phyloP scores from a whole-genome alignment of 1,139 yeast genomes.

The Casaregolazyma lundiana region DNA sequence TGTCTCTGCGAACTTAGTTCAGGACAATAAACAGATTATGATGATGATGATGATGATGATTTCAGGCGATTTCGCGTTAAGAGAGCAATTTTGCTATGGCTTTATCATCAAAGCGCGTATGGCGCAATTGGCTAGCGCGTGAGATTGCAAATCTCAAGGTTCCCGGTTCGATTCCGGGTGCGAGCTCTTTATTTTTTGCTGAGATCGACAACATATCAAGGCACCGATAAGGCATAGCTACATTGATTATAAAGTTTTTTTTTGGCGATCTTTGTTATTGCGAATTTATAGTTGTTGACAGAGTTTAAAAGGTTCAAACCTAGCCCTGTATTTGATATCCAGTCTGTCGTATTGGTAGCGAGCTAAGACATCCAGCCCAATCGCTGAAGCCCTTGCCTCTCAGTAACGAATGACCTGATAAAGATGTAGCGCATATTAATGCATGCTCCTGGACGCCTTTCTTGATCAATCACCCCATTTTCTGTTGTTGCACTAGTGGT shows the following conservation, averaged over 20 bases:
- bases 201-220: too few species aligned
- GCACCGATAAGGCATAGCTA: not conserved
- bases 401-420: too few species aligned
- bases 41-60: too few species aligned
- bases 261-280: not conserved
- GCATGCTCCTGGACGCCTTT: not conserved
- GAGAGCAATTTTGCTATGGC: too few species aligned
- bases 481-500: not conserved
- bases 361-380: not conserved
- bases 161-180: conserved; percentile 22
- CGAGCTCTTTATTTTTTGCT: conserved; percentile 15
- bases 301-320: not conserved
- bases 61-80: too few species aligned
- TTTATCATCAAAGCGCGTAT: conserved; percentile 16
- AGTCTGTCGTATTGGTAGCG: not conserved
- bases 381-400: too few species aligned
- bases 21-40: too few species aligned
- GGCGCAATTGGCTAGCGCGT: conserved; percentile 22
- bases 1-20: too few species aligned
- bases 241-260: not conserved
- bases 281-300: not conserved
- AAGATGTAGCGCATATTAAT: too few species aligned
- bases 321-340: not conserved
- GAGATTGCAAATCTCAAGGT: conserved; percentile 22
- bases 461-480: not conserved